Percentiles rank a stretch among this genome's conserved stretches.
phyloP scores from a whole-genome alignment of 495 filamentous ascomycete species.

The Clohesyomyces aquaticus region DNA sequence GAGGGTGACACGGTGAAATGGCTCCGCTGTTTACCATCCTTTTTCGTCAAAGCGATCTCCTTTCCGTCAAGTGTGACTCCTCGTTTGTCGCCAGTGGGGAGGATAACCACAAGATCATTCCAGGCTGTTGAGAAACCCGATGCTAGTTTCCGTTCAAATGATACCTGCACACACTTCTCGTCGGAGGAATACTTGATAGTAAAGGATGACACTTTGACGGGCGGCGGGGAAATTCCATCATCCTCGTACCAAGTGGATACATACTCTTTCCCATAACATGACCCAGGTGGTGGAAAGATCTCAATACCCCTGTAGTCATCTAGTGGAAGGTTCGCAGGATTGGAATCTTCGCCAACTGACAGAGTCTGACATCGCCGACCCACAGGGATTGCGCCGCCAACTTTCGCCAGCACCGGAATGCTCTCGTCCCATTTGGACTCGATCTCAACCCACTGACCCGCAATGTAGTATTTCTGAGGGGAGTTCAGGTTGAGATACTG shows the following conservation, averaged over 20 bases:
- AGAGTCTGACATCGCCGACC: slow-evolving; percentile 62
- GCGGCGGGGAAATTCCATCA: slow-evolving; percentile 59
- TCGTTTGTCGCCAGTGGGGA: slow-evolving; percentile 41
- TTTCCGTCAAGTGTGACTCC: slow-evolving; percentile 19
- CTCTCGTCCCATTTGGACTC: slow-evolving; percentile 60
- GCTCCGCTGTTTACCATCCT: background rate
- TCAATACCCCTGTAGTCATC: slow-evolving; percentile 67
- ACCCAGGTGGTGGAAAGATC: slow-evolving; percentile 61
- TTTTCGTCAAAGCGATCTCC: background rate
- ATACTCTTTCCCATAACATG: slow-evolving; percentile 48
- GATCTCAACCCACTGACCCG: slow-evolving; percentile 66
- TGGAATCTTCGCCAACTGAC: slow-evolving; percentile 58
- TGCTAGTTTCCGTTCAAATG: slow-evolving; percentile 19
- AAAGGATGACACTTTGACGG: slow-evolving; percentile 48
- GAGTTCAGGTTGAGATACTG: slow-evolving; percentile 66
- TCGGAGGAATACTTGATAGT: slow-evolving; percentile 33
- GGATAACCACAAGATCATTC: slow-evolving; percentile 39
- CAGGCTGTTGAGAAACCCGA: slow-evolving; percentile 39
- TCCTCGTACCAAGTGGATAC: slow-evolving; percentile 64
- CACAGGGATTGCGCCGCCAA: slow-evolving; percentile 62
- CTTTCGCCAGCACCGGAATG: slow-evolving; percentile 65
- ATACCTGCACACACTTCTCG: slow-evolving; percentile 35
- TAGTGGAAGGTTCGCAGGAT: slow-evolving; percentile 54
- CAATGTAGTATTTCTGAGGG: slow-evolving; percentile 60
- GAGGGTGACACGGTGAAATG: slow-evolving; percentile 7